Percentiles rank a stretch among this genome's conserved stretches.
phyloP scores from a whole-genome alignment of 306 rosid species.

The Chamaecrista fasciculata region DNA sequence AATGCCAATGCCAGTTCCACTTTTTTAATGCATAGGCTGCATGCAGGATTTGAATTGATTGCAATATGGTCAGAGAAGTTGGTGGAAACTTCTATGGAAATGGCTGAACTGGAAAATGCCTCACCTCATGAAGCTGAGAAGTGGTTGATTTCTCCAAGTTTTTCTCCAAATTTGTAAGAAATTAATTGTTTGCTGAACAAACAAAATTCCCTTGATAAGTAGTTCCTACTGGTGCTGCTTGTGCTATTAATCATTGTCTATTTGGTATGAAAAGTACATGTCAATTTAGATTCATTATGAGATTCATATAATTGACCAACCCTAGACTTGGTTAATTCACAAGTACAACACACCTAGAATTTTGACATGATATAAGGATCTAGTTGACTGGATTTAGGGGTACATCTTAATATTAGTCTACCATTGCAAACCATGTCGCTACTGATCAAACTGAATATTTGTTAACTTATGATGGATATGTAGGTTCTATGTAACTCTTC shows the following conservation, averaged over 20 bases:
- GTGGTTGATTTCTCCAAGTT: conserved; percentile 70
- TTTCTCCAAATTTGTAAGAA: conserved; percentile 57
- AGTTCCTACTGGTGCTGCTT: conserved; percentile 12
- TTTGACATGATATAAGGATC: conserved; percentile 18
- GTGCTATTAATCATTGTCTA: conserved; percentile 26
- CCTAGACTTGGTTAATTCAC: not conserved
- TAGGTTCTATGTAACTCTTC: not conserved
- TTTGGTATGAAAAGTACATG: not conserved
- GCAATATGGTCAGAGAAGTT: conserved; percentile 80
- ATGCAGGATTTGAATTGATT: conserved; percentile 82
- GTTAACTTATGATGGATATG: conserved; percentile 16
- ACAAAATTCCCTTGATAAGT: conserved; percentile 15
- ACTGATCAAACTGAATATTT: conserved; percentile 20
- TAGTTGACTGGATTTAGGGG: not conserved
- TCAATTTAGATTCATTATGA: conserved; percentile 13
- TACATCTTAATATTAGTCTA: not conserved
- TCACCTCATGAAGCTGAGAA: conserved; percentile 91
- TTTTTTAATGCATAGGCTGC: conserved; percentile 39
- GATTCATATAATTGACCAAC: conserved; percentile 18
- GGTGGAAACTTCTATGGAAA: conserved; percentile 81
- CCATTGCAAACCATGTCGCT: not conserved
- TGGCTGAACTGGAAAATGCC: conserved; percentile 96
- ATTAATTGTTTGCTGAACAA: not conserved
- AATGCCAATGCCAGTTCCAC: conserved; percentile 30
- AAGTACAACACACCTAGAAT: not conserved